These are phyloP conservation scores for Leccinum subgranulosum DNA, from an alignment of 768 basidiomycete genomes.

Conservation along the genomic window DNA sequence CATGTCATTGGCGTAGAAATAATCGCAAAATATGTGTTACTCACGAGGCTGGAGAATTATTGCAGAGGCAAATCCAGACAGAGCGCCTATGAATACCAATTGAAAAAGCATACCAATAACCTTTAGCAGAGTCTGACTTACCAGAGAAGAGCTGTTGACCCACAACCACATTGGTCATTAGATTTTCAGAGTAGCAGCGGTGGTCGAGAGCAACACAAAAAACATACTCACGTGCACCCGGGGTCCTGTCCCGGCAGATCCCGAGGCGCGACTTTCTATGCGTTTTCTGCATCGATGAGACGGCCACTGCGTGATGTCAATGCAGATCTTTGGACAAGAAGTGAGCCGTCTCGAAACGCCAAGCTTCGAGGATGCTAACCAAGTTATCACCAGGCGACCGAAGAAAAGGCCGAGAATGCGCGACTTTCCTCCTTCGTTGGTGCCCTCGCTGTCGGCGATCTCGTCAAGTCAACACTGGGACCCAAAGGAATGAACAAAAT, in stretches of 20 bases:
- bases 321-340: slow-evolving; percentile 70
- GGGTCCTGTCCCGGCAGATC: not conserved
- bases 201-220: not conserved
- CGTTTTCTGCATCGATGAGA: not conserved
- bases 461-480: slow-evolving; percentile 97
- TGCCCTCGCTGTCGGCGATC: slow-evolving; percentile 93
- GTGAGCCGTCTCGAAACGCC: slow-evolving; percentile 27
- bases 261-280: not conserved
- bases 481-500: slow-evolving; percentile 99
- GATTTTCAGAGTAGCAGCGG: not conserved
- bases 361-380: not conserved
- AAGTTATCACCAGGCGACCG: slow-evolving; percentile 56
- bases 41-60: slow-evolving; percentile 74
- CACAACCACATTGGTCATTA: slow-evolving; percentile 26
- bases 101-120: not conserved
- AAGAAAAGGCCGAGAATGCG: slow-evolving; percentile 97
- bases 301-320: slow-evolving; percentile 32
- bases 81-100: slow-evolving; percentile 48
- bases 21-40: slow-evolving; percentile 15
- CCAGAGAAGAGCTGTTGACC: slow-evolving; percentile 31
- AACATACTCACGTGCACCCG: not conserved
- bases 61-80: slow-evolving; percentile 77
- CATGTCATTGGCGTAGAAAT: not conserved
- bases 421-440: slow-evolving; percentile 98
- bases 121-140: not conserved